Evolutionary conservation across 2,329 filamentous ascomycete species (phyloP).

Genomic region (Cordyceps fumosorosea): DNA sequence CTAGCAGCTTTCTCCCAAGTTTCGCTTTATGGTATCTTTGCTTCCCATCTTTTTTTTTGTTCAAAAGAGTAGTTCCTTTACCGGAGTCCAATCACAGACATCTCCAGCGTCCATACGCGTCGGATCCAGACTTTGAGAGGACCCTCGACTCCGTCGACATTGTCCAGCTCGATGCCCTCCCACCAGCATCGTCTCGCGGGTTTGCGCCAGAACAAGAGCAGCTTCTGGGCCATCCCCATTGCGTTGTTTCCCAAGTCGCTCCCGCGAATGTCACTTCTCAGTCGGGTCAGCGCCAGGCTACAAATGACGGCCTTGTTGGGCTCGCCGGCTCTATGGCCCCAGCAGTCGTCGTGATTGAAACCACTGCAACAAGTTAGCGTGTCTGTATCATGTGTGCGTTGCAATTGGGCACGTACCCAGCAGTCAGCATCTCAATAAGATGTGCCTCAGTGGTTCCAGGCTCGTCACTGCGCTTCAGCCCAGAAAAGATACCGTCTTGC

Average conservation of each 20-base stretch:
- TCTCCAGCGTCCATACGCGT: slow-evolving; percentile 96
- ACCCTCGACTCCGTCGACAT: slow-evolving; percentile 84
- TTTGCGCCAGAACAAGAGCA: slow-evolving; percentile 96
- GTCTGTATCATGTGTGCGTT: slow-evolving; percentile 6
- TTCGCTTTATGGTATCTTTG: slow-evolving; percentile 9
- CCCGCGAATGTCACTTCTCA: slow-evolving; percentile 87
- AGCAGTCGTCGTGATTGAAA: slow-evolving; percentile 90
- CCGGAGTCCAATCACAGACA: slow-evolving; percentile 86
- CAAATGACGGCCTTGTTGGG: slow-evolving; percentile 98
- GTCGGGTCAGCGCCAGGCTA: slow-evolving; percentile 84
- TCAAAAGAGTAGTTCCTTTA: slow-evolving; percentile 27
- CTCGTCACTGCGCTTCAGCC: slow-evolving; percentile 89
- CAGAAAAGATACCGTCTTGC: slow-evolving; percentile 94
- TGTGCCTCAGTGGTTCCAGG: slow-evolving; percentile 95
- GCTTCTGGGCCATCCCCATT: slow-evolving; percentile 97
- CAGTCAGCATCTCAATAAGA: slow-evolving; percentile 97
- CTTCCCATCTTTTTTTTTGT: background rate
- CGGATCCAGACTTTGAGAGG: slow-evolving; percentile 97
- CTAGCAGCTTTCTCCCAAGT: background rate
- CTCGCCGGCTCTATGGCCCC: slow-evolving; percentile 96
- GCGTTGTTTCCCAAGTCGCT: slow-evolving; percentile 68
- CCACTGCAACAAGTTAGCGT: slow-evolving; percentile 50
- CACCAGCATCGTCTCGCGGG: slow-evolving; percentile 96
- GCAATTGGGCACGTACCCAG: slow-evolving; percentile 59
- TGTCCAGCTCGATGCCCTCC: slow-evolving; percentile 89